Base-by-base conservation (phyloP, 2,329 filamentous ascomycete species). In the Diplocarpon mali region DNA sequence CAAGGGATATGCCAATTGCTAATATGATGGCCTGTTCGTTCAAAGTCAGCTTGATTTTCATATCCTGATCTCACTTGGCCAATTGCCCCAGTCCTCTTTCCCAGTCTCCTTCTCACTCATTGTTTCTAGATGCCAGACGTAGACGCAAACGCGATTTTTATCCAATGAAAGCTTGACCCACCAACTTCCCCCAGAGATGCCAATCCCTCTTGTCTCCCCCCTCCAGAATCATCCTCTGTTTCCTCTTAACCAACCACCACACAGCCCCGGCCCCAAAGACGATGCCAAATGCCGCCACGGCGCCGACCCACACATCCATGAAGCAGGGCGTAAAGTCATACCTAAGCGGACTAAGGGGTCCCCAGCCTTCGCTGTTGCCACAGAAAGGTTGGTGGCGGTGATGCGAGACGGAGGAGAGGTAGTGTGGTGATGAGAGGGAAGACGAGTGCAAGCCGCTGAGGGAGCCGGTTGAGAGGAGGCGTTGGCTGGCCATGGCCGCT, bases 281-380 rank as follows among this genome's bases (percentile, higher is more conserved):
- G 17, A 95, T 70, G 13, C 90, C 89, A 67, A 83, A 93, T 12
- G 72, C 72, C 8, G 86, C 85, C 24, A 95, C 85, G 1, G 73
- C 67, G 29, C 84, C 78, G 47, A 96, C 77, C 78, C 86, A 89
- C 16, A 94, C 77, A 63, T 98, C 93, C 58, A 96, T 80, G 62
- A 98, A 98, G 69, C 92, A 98, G 34, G 92, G 90, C 13, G 92
- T 96, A 59, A 98, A 88, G 67, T 98, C 92, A 65, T 87, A 95
- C 63, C 90, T 76, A 54, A 80, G 72, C 30, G 81, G 80, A 65
- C 88, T 95, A 62, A 98, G 62, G 16, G 92, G 92, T 1, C 93
- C 93, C 92, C 92, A 98, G 59, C 92, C 93, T 66, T 96, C 90
- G 44, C 73, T 70, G 66, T 95, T 92, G 63, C 83, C 78, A 67